Evolutionary conservation across 2,329 filamentous ascomycete species (phyloP).

Genomic region (Exophiala calicioides): DNA sequence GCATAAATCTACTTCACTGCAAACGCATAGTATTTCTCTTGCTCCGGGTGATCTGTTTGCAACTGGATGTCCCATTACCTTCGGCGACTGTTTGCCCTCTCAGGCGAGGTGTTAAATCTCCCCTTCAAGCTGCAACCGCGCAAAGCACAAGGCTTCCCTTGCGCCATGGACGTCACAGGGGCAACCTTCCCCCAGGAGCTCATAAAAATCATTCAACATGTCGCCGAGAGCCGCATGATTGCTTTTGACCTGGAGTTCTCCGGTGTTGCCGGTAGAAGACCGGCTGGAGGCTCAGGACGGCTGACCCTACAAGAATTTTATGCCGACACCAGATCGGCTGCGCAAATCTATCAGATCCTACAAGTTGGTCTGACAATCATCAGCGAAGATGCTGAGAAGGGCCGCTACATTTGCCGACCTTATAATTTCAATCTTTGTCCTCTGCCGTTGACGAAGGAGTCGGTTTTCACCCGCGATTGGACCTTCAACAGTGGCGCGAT

Average conservation of each 20-base stretch:
- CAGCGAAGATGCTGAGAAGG: conserved; percentile 56
- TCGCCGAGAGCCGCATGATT: conserved; percentile 62
- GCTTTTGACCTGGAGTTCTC: conserved; percentile 68
- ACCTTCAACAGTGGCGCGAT: conserved; percentile 60
- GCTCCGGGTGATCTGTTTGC: not conserved
- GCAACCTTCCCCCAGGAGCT: conserved; percentile 26
- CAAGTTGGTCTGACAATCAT: conserved; percentile 69
- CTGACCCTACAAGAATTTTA: conserved; percentile 63
- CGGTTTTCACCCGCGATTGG: conserved; percentile 62
- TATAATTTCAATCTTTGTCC: conserved; percentile 67
- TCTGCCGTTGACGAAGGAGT: conserved; percentile 50
- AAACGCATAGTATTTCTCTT: not conserved
- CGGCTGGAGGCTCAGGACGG: conserved; percentile 33
- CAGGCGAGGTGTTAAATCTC: conserved; percentile 18
- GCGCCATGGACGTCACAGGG: conserved; percentile 30
- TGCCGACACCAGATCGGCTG: conserved; percentile 59
- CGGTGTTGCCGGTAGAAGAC: conserved; percentile 52
- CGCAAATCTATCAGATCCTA: conserved; percentile 64
- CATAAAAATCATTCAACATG: conserved; percentile 55
- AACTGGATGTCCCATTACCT: conserved; percentile 13
- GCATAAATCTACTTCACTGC: too few relatives aligned
- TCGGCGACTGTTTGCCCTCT: conserved; percentile 15
- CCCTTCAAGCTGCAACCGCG: conserved; percentile 9
- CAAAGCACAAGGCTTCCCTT: conserved; percentile 1
- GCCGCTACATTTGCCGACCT: conserved; percentile 59